Evolutionary conservation across 345 rosid species (phyloP).

Genomic region (Mallotus nudiflorus): DNA sequence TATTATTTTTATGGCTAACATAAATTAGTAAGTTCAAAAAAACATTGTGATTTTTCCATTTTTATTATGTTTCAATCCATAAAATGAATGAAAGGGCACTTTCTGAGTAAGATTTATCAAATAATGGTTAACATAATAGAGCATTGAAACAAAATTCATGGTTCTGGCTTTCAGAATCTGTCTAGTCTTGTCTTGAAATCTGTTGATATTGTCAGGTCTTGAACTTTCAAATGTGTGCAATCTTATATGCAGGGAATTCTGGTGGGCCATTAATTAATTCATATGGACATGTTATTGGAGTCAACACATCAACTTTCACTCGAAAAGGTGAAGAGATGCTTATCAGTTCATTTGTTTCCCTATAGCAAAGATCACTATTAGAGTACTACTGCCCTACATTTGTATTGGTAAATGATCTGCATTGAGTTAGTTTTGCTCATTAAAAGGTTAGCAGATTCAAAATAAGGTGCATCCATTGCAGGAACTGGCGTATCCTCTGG

Average conservation of each 20-base stretch:
- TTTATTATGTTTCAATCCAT: too few relatives aligned
- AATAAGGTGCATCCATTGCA: constrained; percentile 26
- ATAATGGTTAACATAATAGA: too few relatives aligned
- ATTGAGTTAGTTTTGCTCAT: background rate
- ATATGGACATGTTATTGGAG: constrained; percentile 79
- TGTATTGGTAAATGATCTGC: background rate
- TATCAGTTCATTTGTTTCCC: background rate
- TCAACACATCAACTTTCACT: constrained; percentile 85
- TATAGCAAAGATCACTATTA: too few relatives aligned
- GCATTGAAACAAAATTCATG: background rate
- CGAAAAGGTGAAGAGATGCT: constrained; percentile 54
- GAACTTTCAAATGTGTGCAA: too few relatives aligned
- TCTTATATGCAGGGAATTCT: constrained; percentile 59
- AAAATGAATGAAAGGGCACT: too few relatives aligned
- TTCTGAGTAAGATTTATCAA: too few relatives aligned
- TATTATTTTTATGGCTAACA: background rate
- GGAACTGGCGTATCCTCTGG: constrained; percentile 84
- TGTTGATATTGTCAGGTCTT: background rate
- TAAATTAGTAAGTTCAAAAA: too few relatives aligned
- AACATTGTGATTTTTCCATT: too few relatives aligned
- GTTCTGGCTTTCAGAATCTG: background rate
- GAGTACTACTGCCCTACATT: background rate
- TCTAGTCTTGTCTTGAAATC: background rate
- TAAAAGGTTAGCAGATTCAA: background rate
- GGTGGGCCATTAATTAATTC: constrained; percentile 83